These are phyloP conservation scores for Echeveria elegans DNA, from an alignment of 164 flowering plant genomes.

Conservation along the genomic window DNA sequence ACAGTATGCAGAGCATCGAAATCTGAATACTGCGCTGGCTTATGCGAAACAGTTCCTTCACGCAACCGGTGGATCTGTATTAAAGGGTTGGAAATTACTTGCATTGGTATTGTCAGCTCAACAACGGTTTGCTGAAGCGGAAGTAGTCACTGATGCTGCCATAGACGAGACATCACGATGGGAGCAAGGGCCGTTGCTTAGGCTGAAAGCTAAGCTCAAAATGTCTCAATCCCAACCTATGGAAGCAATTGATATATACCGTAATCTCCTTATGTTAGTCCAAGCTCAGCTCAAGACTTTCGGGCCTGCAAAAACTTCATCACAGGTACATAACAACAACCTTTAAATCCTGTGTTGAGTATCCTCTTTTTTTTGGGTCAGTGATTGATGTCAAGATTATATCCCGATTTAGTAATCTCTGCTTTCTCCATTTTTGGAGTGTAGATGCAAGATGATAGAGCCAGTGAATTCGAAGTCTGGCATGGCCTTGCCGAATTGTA, in stretches of 20 bases:
- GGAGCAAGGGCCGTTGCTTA: constrained; percentile 68
- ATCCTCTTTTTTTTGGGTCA: neutral
- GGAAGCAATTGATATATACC: constrained; percentile 66
- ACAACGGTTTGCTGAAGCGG: constrained; percentile 65
- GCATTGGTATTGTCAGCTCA: constrained; percentile 85
- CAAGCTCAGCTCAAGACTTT: constrained; percentile 58
- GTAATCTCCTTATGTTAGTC: constrained; percentile 71
- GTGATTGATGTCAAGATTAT: neutral
- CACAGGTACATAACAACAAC: no score
- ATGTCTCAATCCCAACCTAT: constrained; percentile 56
- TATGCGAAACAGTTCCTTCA: constrained; percentile 64
- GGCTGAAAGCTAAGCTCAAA: constrained; percentile 79
- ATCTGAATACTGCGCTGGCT: constrained; percentile 63
- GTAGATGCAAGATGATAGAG: constrained; percentile 30
- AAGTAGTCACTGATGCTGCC: constrained; percentile 61
- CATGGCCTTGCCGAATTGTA: constrained; percentile 82
- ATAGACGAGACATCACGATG: constrained; percentile 76
- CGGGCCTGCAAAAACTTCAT: no score
- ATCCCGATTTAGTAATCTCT: neutral
- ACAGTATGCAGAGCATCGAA: constrained; percentile 84
- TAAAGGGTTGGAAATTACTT: constrained; percentile 54
- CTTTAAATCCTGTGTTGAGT: no score
- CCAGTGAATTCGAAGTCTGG: constrained; percentile 82
- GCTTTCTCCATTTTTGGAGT: constrained; percentile 22
- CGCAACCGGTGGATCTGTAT: constrained; percentile 52